Percentiles rank a stretch among this genome's conserved stretches.
Evolutionary conservation across 129 eudicot genomes (phyloP).

Genomic region (Solidago caesia): DNA sequence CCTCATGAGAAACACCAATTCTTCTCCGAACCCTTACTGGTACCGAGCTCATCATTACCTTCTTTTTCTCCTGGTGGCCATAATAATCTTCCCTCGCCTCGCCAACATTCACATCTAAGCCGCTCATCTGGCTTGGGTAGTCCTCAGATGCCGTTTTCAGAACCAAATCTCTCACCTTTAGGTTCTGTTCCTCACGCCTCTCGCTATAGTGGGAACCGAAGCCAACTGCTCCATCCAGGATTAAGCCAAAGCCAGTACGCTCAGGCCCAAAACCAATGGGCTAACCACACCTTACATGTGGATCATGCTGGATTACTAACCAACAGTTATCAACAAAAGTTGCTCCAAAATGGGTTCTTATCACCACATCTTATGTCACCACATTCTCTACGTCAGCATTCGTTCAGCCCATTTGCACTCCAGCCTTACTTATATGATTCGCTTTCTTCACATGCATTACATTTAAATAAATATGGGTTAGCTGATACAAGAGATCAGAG

Average conservation of each 20-base stretch:
- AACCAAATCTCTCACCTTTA: conserved; percentile 51
- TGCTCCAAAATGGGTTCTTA: conserved; percentile 54
- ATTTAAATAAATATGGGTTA: conserved; percentile 50
- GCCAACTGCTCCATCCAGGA: conserved; percentile 44
- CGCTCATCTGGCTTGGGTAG: conserved; percentile 45
- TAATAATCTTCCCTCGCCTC: conserved; percentile 49
- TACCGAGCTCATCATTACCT: conserved; percentile 72
- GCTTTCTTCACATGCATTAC: conserved; percentile 56
- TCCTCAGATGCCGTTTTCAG: conserved; percentile 53
- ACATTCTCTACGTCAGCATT: conserved; percentile 55
- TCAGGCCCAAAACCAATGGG: conserved; percentile 66
- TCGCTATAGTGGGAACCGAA: conserved; percentile 47
- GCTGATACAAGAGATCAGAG: conserved; percentile 58
- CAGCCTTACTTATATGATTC: conserved; percentile 58
- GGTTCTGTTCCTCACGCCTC: conserved; percentile 49
- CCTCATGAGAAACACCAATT: conserved; percentile 79
- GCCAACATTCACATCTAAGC: conserved; percentile 41
- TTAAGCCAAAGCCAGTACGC: conserved; percentile 41
- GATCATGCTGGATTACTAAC: conserved; percentile 63
- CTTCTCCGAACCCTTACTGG: conserved; percentile 53
- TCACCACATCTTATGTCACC: conserved; percentile 54
- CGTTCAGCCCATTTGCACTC: conserved; percentile 53
- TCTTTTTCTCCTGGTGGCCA: conserved; percentile 78
- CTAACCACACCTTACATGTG: conserved; percentile 53
- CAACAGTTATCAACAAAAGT: conserved; percentile 59